These are phyloP conservation scores for Hysterangium stoloniferum DNA, from an alignment of 768 basidiomycete species.

Conservation along the genomic window DNA sequence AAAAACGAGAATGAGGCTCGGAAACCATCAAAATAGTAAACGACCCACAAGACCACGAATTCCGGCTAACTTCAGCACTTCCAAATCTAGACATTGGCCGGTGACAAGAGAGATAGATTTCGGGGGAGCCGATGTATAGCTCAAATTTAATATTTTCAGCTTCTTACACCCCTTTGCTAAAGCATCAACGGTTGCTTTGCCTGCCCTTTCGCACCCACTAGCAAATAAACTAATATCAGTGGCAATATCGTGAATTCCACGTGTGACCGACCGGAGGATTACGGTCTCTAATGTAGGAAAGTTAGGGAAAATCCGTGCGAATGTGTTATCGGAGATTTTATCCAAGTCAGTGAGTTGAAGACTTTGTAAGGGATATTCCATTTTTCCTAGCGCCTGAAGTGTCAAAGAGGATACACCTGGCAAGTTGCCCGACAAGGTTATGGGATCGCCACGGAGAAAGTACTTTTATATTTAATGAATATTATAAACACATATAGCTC, in stretches of 20 bases:
- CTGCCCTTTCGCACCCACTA: constrained; percentile 57
- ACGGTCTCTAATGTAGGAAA: constrained; percentile 40
- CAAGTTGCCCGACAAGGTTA: constrained; percentile 40
- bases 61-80: constrained; percentile 56
- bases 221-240: constrained; percentile 5
- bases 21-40: not conserved
- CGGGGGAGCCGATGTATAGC: constrained; percentile 50
- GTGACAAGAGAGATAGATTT: constrained; percentile 39
- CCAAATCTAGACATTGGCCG: constrained; percentile 31
- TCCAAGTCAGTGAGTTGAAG: constrained; percentile 46
- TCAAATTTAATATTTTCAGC: constrained; percentile 47
- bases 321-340: constrained; percentile 42
- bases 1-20: not conserved
- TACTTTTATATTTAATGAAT: constrained; percentile 31
- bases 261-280: constrained; percentile 41
- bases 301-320: constrained; percentile 41
- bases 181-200: constrained; percentile 38
- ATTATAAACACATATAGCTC: too few relatives aligned
- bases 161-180: constrained; percentile 33
- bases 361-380: constrained; percentile 33
- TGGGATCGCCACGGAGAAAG: constrained; percentile 46
- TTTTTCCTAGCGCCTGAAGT: constrained; percentile 34
- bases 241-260: not conserved
- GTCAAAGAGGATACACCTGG: constrained; percentile 48
- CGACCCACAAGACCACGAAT: constrained; percentile 50